Conservation (phyloP, 176 grass and related monocot genomes). For the Thinopyrum elongatum region DNA sequence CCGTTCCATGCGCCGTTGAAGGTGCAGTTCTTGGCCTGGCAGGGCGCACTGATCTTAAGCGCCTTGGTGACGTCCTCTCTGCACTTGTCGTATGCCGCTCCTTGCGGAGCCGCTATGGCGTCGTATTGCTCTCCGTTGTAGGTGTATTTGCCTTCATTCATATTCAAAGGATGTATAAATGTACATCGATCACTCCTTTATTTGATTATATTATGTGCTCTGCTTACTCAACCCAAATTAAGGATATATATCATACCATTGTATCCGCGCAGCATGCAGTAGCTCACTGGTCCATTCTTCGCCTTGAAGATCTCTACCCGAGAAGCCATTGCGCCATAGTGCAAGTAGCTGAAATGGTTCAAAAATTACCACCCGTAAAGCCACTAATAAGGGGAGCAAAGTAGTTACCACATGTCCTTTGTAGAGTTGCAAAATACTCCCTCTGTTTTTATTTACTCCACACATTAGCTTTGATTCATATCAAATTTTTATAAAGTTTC, state of each 20-base stretch:
- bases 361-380: neutral
- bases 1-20: slow-evolving; percentile 3
- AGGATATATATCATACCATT: slow-evolving; percentile 20
- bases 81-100: neutral
- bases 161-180: neutral
- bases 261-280: slow-evolving; percentile 51
- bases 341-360: slow-evolving; percentile 47
- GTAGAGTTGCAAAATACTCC: neutral
- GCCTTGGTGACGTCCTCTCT: neutral
- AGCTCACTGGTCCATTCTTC: slow-evolving; percentile 28
- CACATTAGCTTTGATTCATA: too few relatives aligned
- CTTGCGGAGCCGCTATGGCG: neutral
- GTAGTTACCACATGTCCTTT: neutral
- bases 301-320: slow-evolving; percentile 47
- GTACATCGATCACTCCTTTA: neutral
- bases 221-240: neutral
- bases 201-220: too few relatives aligned
- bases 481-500: too few relatives aligned
- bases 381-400: too few relatives aligned
- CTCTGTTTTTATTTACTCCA: too few relatives aligned
- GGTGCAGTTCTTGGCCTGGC: neutral
- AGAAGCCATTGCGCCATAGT: slow-evolving; percentile 46
- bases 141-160: slow-evolving; percentile 4
- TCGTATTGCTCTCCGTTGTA: neutral
- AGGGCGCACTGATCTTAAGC: neutral